These are phyloP conservation scores for Talaromyces piceae DNA, from an alignment of 2,329 filamentous ascomycete genomes.

Conservation along the genomic window DNA sequence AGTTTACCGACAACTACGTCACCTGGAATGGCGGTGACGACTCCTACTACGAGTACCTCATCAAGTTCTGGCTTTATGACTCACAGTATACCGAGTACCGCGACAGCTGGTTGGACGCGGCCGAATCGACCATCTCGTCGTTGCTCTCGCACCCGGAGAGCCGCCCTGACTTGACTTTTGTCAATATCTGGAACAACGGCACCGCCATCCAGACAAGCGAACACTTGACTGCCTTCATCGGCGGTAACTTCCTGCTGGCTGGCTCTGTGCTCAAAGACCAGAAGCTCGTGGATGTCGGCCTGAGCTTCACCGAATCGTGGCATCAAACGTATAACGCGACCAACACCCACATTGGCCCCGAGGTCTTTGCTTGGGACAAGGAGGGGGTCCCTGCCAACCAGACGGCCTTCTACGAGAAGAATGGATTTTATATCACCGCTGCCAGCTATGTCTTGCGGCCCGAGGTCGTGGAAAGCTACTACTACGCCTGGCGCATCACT, in stretches of 20 bases:
- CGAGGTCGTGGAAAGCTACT: constrained; percentile 76
- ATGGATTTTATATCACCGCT: constrained; percentile 65
- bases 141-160: constrained; percentile 61
- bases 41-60: constrained; percentile 81
- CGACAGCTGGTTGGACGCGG: constrained; percentile 68
- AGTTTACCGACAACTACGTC: constrained; percentile 59
- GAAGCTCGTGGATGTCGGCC: constrained; percentile 66
- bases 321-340: constrained; percentile 65
- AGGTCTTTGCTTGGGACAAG: constrained; percentile 58
- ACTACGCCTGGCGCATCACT: constrained; percentile 79
- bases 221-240: constrained; percentile 69
- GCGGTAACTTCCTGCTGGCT: constrained; percentile 77
- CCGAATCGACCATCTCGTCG: constrained; percentile 65
- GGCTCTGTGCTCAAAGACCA: constrained; percentile 60
- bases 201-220: constrained; percentile 32
- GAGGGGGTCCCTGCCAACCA: constrained; percentile 42
- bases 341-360: constrained; percentile 68
- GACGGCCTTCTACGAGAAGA: constrained; percentile 53
- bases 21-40: constrained; percentile 73
- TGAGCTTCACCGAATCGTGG: constrained; percentile 64
- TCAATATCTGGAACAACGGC: constrained; percentile 31
- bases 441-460: constrained; percentile 62
- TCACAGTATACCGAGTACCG: constrained; percentile 56
- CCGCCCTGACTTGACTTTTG: constrained; percentile 64
- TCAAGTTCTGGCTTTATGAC: constrained; percentile 82